Evolutionary conservation across 1,284 basidiomycete genomes (phyloP).

Genomic region (Pascua guehoae): DNA sequence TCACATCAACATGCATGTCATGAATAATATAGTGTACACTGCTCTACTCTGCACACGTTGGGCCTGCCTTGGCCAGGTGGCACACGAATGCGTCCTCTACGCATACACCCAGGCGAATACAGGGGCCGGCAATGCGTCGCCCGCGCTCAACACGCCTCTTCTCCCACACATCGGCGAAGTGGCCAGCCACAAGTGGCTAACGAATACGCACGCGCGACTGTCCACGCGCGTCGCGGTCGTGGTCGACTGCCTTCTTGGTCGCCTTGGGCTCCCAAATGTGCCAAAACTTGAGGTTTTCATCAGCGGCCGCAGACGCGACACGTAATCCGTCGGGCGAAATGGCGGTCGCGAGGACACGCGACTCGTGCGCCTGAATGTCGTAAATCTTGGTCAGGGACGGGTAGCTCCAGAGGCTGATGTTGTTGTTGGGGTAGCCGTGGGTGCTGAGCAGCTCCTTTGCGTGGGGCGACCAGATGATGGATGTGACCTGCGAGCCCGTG

Average conservation of each 20-base stretch:
- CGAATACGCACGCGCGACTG: conserved; percentile 16
- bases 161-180: too few relatives aligned
- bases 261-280: conserved; percentile 48
- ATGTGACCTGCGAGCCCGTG: conserved; percentile 87
- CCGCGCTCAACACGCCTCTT: too few relatives aligned
- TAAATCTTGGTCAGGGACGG: conserved; percentile 67
- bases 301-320: conserved; percentile 82
- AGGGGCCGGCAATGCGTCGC: too few relatives aligned
- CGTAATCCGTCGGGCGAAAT: conserved; percentile 82
- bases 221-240: conserved; percentile 18
- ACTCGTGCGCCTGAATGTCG: conserved; percentile 90
- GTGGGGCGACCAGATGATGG: conserved; percentile 82
- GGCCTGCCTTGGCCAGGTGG: too few relatives aligned
- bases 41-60: too few relatives aligned
- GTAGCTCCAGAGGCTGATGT: conserved; percentile 53
- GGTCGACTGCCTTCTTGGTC: conserved; percentile 29
- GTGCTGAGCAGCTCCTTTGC: conserved; percentile 88
- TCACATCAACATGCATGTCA: too few relatives aligned
- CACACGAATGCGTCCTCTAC: too few relatives aligned
- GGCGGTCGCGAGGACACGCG: conserved; percentile 78
- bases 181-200: too few relatives aligned
- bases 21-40: too few relatives aligned
- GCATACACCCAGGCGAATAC: too few relatives aligned
- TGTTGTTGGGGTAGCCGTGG: conserved; percentile 80
- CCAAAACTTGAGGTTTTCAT: conserved; percentile 80